These are phyloP conservation scores for Austroboletus festivus DNA, from an alignment of 768 basidiomycete genomes.

Conservation along the genomic window DNA sequence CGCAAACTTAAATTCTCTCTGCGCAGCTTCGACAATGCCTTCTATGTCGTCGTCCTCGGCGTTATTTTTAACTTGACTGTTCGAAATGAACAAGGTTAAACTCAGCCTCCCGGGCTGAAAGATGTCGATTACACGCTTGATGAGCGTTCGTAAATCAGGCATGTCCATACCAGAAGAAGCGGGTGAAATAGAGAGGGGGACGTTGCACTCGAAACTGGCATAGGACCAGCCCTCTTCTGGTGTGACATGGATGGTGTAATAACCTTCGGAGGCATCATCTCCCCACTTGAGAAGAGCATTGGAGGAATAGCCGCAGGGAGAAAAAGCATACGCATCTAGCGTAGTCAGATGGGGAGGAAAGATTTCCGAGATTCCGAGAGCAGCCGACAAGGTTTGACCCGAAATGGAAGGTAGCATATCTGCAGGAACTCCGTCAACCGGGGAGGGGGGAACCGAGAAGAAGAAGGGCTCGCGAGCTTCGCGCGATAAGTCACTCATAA, in stretches of 20 bases:
- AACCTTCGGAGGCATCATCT: slow-evolving; percentile 59
- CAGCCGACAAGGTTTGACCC: slow-evolving; percentile 50
- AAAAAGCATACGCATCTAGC: slow-evolving; percentile 90
- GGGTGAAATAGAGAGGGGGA: slow-evolving; percentile 53
- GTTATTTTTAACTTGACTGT: slow-evolving; percentile 41
- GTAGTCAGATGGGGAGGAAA: slow-evolving; percentile 78
- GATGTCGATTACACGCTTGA: slow-evolving; percentile 86
- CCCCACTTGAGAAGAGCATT: slow-evolving; percentile 83
- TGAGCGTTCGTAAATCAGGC: slow-evolving; percentile 76
- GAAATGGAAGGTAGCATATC: slow-evolving; percentile 22
- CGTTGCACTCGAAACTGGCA: slow-evolving; percentile 97
- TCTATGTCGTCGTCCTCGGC: slow-evolving; percentile 47
- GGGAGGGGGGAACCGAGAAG: slow-evolving; percentile 40
- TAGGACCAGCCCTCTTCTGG: slow-evolving; percentile 98
- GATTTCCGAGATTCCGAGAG: slow-evolving; percentile 76
- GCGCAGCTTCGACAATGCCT: slow-evolving; percentile 64
- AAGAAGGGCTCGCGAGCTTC: slow-evolving; percentile 78
- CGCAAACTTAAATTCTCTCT: slow-evolving; percentile 70
- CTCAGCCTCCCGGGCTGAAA: slow-evolving; percentile 86
- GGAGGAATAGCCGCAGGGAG: slow-evolving; percentile 93
- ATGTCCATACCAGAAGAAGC: slow-evolving; percentile 38
- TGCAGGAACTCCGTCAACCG: slow-evolving; percentile 52
- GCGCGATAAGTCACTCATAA: slow-evolving; percentile 89
- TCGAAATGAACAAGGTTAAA: slow-evolving; percentile 89
- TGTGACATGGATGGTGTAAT: slow-evolving; percentile 98